Evolutionary conservation across 768 basidiomycete species (phyloP), one percentile per base, ranked within the genome.

Genomic region (Tylopilus subfusipes): DNA sequence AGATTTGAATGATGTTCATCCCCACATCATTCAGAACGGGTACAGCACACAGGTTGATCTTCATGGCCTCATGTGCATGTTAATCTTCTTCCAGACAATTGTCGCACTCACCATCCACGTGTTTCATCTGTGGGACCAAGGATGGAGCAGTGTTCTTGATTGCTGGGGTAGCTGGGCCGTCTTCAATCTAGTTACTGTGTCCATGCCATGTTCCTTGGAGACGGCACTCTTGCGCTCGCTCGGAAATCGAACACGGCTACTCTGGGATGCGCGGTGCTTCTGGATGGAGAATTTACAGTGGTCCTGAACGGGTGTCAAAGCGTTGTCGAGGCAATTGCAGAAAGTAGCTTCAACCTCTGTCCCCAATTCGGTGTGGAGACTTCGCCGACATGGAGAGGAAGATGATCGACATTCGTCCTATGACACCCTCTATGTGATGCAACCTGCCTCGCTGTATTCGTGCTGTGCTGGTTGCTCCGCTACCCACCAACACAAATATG

Each of bases 201-300:
- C 5, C 22, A 10, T 13, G 24, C 22, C 25, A 5, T n/a, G n/a
- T 4, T 33, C 21, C 25, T n/a, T 16, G 52, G 52, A 36, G 52
- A 57, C 2, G 38, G 48, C 18, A 34, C 27, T 16, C 48, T 59
- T 11, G 29, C 36, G 1, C 58, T 59, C 19, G 31, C 48, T 21
- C 58, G 11, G 21, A 39, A 33, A 42, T 30, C 51, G 7, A 19
- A 31, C 4, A 27, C 14, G 12, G 27, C 43, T 3, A 19, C 43
- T 6, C 51, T 22, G 1, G 44, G 47, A 14, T 53, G 8, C 4
- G 44, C 55, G 1, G 33, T 52, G 7, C 29, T 55, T 19, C 34
- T 48, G 45, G 54, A 52, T 42, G 42, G 25, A 12, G 50, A 49
- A n/a, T n/a, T n/a, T n/a, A n/a, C n/a, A n/a, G n/a, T n/a, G n/a